Conservation (phyloP, 2,329 filamentous ascomycete species). For the Bipolaris zeicola region DNA sequence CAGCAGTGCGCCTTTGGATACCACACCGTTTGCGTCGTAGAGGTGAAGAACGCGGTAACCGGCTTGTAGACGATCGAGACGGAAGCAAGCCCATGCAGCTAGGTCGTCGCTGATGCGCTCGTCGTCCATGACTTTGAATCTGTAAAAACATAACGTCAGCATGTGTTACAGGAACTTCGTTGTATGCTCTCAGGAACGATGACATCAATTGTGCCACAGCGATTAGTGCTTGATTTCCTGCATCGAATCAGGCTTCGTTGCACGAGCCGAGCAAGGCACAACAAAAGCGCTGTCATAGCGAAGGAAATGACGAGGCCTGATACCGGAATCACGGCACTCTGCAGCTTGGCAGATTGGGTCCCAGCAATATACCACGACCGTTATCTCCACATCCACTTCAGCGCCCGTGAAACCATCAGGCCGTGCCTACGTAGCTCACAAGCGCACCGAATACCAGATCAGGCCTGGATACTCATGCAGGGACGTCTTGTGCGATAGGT, state of each 20-base stretch:
- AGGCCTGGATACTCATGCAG: not conserved
- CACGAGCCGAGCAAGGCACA: not conserved
- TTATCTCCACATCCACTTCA: not conserved
- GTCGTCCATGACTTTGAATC: slow-evolving; percentile 87
- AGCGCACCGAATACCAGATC: not conserved
- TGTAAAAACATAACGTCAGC: slow-evolving; percentile 34
- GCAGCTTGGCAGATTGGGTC: slow-evolving; percentile 21
- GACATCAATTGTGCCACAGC: too few species aligned
- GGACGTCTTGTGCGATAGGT: not conserved
- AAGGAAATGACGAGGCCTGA: slow-evolving; percentile 22
- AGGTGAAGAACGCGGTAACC: slow-evolving; percentile 82
- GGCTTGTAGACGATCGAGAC: slow-evolving; percentile 76
- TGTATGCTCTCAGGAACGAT: not conserved
- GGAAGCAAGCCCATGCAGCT: slow-evolving; percentile 86
- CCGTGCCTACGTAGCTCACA: not conserved
- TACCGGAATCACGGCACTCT: slow-evolving; percentile 19
- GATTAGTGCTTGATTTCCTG: not conserved
- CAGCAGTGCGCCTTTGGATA: slow-evolving; percentile 72
- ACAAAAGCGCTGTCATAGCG: not conserved
- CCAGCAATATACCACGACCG: slow-evolving; percentile 10
- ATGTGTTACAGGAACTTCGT: not conserved
- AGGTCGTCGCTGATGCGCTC: slow-evolving; percentile 76
- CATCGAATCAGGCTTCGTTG: not conserved
- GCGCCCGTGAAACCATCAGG: not conserved
- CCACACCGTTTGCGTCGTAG: slow-evolving; percentile 68